Percentiles rank a stretch among this genome's conserved stretches.
phyloP scores from a whole-genome alignment of 2,329 filamentous ascomycete species.

The Madurella fahalii region DNA sequence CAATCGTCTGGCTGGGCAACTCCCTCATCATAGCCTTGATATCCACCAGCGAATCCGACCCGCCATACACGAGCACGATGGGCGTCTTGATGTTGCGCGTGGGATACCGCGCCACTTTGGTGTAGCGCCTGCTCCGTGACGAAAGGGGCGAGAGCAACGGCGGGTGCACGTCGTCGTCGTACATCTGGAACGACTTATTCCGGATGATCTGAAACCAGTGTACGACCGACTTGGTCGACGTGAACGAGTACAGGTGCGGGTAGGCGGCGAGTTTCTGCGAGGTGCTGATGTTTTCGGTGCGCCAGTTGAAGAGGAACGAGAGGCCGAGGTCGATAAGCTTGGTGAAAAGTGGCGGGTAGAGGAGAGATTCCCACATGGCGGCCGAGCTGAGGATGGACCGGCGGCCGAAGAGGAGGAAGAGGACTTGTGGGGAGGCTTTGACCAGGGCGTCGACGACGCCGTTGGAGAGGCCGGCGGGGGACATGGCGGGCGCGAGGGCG shows the following conservation, averaged over 20 bases:
- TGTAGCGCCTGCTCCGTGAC: conserved; percentile 68
- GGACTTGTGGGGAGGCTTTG: conserved; percentile 86
- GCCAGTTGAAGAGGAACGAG: conserved; percentile 85
- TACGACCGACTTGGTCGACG: conserved; percentile 92
- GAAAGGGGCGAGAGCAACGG: conserved; percentile 55
- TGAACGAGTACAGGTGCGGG: conserved; percentile 93
- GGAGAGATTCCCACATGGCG: conserved; percentile 94
- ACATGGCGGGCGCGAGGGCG: conserved; percentile 93
- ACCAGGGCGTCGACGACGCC: conserved; percentile 88
- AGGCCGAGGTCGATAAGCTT: conserved; percentile 80
- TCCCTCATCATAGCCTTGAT: conserved; percentile 90
- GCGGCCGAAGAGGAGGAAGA: conserved; percentile 89
- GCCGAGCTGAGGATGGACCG: conserved; percentile 87
- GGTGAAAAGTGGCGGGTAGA: conserved; percentile 92
- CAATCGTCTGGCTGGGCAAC: conserved; percentile 77
- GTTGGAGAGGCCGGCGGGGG: conserved; percentile 83
- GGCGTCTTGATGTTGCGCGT: conserved; percentile 97
- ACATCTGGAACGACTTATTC: conserved; percentile 96
- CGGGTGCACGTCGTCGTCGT: conserved; percentile 86
- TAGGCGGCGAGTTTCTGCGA: conserved; percentile 94
- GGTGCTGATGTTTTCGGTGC: conserved; percentile 72
- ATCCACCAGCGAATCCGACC: conserved; percentile 88
- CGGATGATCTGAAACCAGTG: conserved; percentile 99
- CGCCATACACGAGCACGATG: conserved; percentile 88
- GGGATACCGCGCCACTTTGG: conserved; percentile 93